These are phyloP conservation scores for Rosa hybrid DNA, from an alignment of 331 rosid genomes.

Conservation along the genomic window DNA sequence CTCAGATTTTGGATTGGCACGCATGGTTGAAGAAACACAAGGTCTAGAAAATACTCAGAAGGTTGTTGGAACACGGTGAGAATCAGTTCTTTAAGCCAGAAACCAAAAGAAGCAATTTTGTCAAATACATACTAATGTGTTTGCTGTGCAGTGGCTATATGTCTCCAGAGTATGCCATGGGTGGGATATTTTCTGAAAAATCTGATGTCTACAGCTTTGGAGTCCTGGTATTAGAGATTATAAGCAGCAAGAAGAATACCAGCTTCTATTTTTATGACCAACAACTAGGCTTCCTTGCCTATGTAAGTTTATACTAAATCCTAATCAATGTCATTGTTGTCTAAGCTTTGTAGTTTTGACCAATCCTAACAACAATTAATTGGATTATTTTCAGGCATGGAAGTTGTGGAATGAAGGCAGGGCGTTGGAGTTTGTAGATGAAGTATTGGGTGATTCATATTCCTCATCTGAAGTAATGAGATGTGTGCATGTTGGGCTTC, in stretches of 20 bases:
- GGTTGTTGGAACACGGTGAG: too few relatives aligned
- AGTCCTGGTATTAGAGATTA: constrained; percentile 32
- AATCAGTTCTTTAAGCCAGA: too few relatives aligned
- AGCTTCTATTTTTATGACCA: constrained; percentile 16
- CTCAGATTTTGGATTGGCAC: too few relatives aligned
- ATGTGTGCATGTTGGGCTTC: constrained; percentile 28
- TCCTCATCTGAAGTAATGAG: constrained; percentile 12
- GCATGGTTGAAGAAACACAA: too few relatives aligned
- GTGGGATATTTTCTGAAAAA: constrained; percentile 37
- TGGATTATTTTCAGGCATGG: constrained; percentile 22
- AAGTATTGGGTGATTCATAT: neutral
- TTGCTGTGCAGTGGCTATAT: neutral
- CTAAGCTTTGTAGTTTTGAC: too few relatives aligned
- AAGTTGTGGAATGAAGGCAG: constrained; percentile 25
- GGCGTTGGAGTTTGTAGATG: constrained; percentile 13
- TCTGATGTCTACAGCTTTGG: constrained; percentile 46
- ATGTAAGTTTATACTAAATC: constrained; percentile 21
- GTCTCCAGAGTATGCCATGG: constrained; percentile 33
- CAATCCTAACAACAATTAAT: too few relatives aligned
- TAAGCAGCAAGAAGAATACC: constrained; percentile 28
- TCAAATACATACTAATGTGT: too few relatives aligned
- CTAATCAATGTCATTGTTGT: neutral
- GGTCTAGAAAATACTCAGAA: too few relatives aligned
- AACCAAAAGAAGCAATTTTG: too few relatives aligned
- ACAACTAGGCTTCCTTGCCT: constrained; percentile 13